Conservation (phyloP, 805 yeast genomes). For the Saccharomycopsis fibuligera region DNA sequence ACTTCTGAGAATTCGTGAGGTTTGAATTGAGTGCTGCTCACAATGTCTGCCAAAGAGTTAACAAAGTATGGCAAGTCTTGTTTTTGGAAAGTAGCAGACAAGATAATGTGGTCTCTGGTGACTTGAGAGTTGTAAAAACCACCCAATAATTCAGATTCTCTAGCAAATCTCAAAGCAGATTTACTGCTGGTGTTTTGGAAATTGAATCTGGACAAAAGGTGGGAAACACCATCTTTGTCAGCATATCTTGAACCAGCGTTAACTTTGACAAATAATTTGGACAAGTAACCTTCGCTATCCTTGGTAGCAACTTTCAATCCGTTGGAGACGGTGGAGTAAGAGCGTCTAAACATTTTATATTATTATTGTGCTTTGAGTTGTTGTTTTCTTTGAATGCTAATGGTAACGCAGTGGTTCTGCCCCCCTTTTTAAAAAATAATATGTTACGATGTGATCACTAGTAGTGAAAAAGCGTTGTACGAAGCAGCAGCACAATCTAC, state of each 20-base stretch:
- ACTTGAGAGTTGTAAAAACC: conserved; percentile 65
- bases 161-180: conserved; percentile 85
- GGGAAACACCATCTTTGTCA: conserved; percentile 72
- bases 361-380: too few species aligned
- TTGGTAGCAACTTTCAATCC: conserved; percentile 45
- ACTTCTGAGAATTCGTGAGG: conserved; percentile 79
- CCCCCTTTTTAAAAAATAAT: too few species aligned
- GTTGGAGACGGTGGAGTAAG: conserved; percentile 31
- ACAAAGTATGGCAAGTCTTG: conserved; percentile 90
- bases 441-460: too few species aligned
- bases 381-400: too few species aligned
- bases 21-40: conserved; percentile 66
- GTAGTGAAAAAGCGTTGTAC: too few species aligned
- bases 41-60: conserved; percentile 70
- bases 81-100: conserved; percentile 76
- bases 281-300: conserved; percentile 60
- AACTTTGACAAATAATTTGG: conserved; percentile 73
- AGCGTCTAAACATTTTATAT: conserved; percentile 19
- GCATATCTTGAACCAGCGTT: conserved; percentile 80
- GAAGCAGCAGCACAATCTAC: too few species aligned
- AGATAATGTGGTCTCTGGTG: conserved; percentile 78
- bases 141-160: conserved; percentile 93
- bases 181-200: conserved; percentile 77
- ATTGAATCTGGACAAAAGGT: conserved; percentile 74
- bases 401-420: too few species aligned